Conservation (phyloP, 306 rosid species). For the Cucurbita pepo region DNA sequence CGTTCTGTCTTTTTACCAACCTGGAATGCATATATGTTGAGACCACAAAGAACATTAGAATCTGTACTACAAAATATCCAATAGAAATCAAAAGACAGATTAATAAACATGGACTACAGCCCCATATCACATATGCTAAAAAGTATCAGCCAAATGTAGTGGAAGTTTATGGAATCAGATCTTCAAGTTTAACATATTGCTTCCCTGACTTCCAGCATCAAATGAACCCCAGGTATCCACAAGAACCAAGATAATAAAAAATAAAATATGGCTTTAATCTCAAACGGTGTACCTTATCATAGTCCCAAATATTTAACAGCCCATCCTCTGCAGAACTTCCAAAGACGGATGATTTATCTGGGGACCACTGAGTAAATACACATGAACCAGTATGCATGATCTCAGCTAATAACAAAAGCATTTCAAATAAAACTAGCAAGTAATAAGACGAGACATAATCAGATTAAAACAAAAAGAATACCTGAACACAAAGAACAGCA, state of each 20-base stretch:
- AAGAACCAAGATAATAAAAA: neutral
- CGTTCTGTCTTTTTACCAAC: slow-evolving; percentile 67
- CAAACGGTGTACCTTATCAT: slow-evolving; percentile 49
- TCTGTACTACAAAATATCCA: neutral
- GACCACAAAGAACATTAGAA: neutral
- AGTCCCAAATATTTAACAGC: slow-evolving; percentile 86
- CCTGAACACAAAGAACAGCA: slow-evolving; percentile 99
- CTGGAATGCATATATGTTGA: slow-evolving; percentile 19
- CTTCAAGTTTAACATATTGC: neutral
- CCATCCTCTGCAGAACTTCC: slow-evolving; percentile 99
- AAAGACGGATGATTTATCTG: slow-evolving; percentile 89
- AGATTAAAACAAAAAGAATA: slow-evolving; percentile 1
- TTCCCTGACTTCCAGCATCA: neutral
- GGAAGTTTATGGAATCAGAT: neutral
- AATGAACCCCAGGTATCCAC: neutral
- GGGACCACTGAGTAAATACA: slow-evolving; percentile 74
- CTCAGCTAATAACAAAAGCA: neutral
- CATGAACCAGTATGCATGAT: neutral
- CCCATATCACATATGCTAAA: neutral
- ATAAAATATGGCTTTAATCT: neutral
- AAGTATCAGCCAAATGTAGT: neutral
- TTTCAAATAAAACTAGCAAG: neutral
- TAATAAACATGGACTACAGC: neutral
- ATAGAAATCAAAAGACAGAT: neutral
- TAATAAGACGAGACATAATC: neutral